Conservation (phyloP, 2,329 filamentous ascomycete species). For the Akanthomyces uredinophilus region DNA sequence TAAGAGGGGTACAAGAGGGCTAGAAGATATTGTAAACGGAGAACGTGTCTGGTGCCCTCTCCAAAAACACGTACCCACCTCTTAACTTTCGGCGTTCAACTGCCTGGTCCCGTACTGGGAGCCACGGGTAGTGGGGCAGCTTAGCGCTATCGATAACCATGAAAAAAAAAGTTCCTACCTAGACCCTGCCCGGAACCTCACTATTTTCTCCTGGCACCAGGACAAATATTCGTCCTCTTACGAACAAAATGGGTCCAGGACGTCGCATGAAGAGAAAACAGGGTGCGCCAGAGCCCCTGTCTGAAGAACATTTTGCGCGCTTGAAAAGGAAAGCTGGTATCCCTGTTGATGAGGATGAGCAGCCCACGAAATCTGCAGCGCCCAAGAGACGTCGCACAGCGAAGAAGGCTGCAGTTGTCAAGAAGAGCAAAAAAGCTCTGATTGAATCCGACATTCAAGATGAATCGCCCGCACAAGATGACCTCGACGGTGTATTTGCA, state of each 20-base stretch:
- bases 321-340: constrained; percentile 79
- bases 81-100: not conserved
- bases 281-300: constrained; percentile 75
- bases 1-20: too few relatives aligned
- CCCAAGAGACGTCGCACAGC: constrained; percentile 50
- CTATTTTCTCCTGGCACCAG: not conserved
- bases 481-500: constrained; percentile 39
- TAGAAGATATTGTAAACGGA: too few relatives aligned
- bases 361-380: constrained; percentile 52
- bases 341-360: constrained; percentile 45
- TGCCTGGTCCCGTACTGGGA: not conserved
- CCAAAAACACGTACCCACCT: too few relatives aligned
- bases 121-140: not conserved
- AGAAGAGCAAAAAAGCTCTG: constrained; percentile 16
- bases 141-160: constrained; percentile 7
- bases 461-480: constrained; percentile 18
- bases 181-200: not conserved
- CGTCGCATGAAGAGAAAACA: constrained; percentile 96
- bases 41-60: too few relatives aligned
- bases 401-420: constrained; percentile 29
- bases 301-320: constrained; percentile 72
- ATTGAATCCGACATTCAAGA: constrained; percentile 17
- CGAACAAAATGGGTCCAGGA: constrained; percentile 67
- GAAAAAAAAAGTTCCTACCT: constrained; percentile 8
- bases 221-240: not conserved